These are phyloP conservation scores for Penicillium ucsense DNA, from an alignment of 495 filamentous ascomycete species.

Conservation along the genomic window DNA sequence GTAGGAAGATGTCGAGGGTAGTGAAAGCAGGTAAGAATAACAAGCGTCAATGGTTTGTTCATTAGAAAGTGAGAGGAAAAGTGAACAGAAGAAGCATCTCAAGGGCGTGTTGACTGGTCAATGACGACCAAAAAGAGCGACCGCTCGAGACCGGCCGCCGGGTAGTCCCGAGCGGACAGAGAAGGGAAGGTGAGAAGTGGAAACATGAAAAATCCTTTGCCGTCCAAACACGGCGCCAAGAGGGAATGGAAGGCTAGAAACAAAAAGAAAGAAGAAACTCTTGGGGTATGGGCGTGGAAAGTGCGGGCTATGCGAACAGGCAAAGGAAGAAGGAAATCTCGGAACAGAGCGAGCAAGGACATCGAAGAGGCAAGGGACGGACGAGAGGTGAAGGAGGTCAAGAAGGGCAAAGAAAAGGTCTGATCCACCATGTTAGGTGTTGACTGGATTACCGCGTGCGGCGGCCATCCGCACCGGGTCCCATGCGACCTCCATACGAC, in stretches of 20 bases:
- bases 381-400: neutral
- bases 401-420: neutral
- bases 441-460: constrained; percentile 18
- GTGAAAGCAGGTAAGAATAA: neutral
- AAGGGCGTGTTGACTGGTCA: neutral
- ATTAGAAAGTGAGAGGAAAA: constrained; percentile 7
- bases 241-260: neutral
- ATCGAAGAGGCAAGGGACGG: too few relatives aligned
- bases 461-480: constrained; percentile 21
- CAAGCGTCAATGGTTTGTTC: neutral
- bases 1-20: too few relatives aligned
- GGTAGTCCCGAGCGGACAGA: neutral
- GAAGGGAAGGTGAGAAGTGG: constrained; percentile 10
- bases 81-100: neutral
- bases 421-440: neutral
- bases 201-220: constrained; percentile 18
- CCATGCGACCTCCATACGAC: constrained; percentile 22
- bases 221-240: constrained; percentile 5
- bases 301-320: constrained; percentile 22
- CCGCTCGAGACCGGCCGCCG: too few relatives aligned
- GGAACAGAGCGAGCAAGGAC: neutral
- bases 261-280: constrained; percentile 9
- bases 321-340: constrained; percentile 4
- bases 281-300: constrained; percentile 18
- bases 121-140: too few relatives aligned